Evolutionary conservation across 2,329 filamentous ascomycete genomes (phyloP).

Genomic region (Xylariaceae sp.): DNA sequence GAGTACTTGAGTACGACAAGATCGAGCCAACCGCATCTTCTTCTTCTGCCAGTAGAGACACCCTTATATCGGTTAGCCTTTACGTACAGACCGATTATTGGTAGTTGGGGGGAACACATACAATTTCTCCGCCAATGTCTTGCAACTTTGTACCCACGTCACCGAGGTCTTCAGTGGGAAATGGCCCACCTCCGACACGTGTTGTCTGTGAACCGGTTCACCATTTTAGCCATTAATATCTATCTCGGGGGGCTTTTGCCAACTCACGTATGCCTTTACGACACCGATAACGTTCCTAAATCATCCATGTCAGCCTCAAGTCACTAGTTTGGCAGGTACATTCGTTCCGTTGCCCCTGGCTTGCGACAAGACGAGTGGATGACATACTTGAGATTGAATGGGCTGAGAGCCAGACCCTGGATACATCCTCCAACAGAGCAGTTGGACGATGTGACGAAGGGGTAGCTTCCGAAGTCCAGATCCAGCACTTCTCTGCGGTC

Average conservation of each 20-base stretch:
- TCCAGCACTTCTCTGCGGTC: conserved; percentile 43
- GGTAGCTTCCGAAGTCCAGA: conserved; percentile 45
- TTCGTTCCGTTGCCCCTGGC: neutral
- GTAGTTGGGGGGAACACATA: neutral
- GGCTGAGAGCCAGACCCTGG: conserved; percentile 47
- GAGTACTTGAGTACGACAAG: conserved; percentile 20
- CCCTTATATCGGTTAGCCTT: conserved; percentile 11
- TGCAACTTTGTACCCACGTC: conserved; percentile 33
- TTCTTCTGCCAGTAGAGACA: conserved; percentile 42
- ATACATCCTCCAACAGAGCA: conserved; percentile 50
- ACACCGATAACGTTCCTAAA: conserved; percentile 41
- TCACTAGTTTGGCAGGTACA: neutral
- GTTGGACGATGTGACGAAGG: conserved; percentile 52
- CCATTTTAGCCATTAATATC: too few species aligned
- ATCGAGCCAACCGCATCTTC: conserved; percentile 16
- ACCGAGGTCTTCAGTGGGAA: conserved; percentile 48
- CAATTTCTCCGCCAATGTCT: conserved; percentile 30
- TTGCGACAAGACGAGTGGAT: too few species aligned
- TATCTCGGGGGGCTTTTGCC: too few species aligned
- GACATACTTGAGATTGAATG: conserved; percentile 45
- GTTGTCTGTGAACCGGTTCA: too few species aligned
- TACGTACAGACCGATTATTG: neutral
- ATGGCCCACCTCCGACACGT: conserved; percentile 48
- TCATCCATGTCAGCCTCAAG: conserved; percentile 2
- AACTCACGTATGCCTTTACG: conserved; percentile 45